Conservation (phyloP, 1,139 yeast genomes). For the Lodderomyces jiufengensis region DNA sequence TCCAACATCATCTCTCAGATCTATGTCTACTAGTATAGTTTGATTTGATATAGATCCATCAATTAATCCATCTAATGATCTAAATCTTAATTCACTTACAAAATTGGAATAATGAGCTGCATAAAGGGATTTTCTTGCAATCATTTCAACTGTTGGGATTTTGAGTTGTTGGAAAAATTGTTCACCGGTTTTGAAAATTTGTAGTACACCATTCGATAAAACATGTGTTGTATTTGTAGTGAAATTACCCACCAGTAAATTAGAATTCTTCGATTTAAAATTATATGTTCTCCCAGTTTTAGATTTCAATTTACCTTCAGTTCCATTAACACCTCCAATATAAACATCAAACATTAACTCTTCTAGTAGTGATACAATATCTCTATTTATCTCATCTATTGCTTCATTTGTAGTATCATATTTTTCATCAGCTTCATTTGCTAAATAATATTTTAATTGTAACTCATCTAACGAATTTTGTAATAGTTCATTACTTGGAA, state of each 20-base stretch:
- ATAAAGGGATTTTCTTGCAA: slow-evolving; percentile 68
- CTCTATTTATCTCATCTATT: slow-evolving; percentile 26
- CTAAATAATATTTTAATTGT: slow-evolving; percentile 29
- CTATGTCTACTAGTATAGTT: slow-evolving; percentile 53
- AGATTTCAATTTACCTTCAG: slow-evolving; percentile 14
- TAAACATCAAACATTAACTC: slow-evolving; percentile 25
- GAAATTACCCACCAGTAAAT: slow-evolving; percentile 12
- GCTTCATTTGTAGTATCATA: slow-evolving; percentile 33
- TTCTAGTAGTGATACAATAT: slow-evolving; percentile 25
- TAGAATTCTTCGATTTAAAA: slow-evolving; percentile 6
- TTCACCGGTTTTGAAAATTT: slow-evolving; percentile 40
- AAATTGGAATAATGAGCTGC: slow-evolving; percentile 68
- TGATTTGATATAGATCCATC: slow-evolving; percentile 50
- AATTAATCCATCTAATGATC: slow-evolving; percentile 55
- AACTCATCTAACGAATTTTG: slow-evolving; percentile 24
- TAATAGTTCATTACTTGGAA: slow-evolving; percentile 35
- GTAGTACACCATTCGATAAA: slow-evolving; percentile 59
- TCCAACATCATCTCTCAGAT: slow-evolving; percentile 37
- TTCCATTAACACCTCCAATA: slow-evolving; percentile 33
- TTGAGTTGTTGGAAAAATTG: slow-evolving; percentile 31
- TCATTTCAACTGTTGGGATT: slow-evolving; percentile 39
- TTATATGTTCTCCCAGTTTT: slow-evolving; percentile 7
- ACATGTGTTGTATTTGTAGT: slow-evolving; percentile 37
- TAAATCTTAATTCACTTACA: slow-evolving; percentile 65
- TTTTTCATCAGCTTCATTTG: slow-evolving; percentile 20